Percentiles rank a stretch among this genome's conserved stretches.
Evolutionary conservation across 2,329 filamentous ascomycete species (phyloP).

Genomic region (Monilinia fructigena): DNA sequence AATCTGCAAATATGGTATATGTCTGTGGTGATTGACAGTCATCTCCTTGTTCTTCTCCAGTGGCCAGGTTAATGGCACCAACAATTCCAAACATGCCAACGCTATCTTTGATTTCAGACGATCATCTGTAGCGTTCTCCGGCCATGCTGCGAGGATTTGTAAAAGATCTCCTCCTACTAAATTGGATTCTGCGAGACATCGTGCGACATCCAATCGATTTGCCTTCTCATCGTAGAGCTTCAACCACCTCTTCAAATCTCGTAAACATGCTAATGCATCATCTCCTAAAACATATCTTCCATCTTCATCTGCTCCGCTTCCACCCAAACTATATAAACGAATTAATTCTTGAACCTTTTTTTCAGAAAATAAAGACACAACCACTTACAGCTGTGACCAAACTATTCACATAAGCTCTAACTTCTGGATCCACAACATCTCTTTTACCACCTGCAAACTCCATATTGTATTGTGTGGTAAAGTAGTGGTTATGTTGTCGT

Average conservation of each 20-base stretch:
- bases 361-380: constrained; percentile 23
- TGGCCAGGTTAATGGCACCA: constrained; percentile 93
- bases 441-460: constrained; percentile 51
- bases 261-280: constrained; percentile 85
- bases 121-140: constrained; percentile 68
- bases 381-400: constrained; percentile 73
- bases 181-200: constrained; percentile 89
- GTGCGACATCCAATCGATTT: constrained; percentile 90
- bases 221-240: constrained; percentile 91
- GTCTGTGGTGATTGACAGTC: constrained; percentile 89
- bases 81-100: constrained; percentile 81
- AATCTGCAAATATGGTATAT: constrained; percentile 84
- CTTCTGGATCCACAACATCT: constrained; percentile 81
- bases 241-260: constrained; percentile 93
- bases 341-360: constrained; percentile 23
- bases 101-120: constrained; percentile 76
- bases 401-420: constrained; percentile 89
- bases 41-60: constrained; percentile 79
- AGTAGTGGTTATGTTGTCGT: not conserved
- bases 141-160: constrained; percentile 83
- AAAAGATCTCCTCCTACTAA: constrained; percentile 86
- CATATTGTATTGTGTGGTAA: constrained; percentile 45
- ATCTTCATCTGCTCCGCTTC: constrained; percentile 74
- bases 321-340: constrained; percentile 74
- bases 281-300: constrained; percentile 87